phyloP scores from a whole-genome alignment of 177 flowering plant genomes.

The Viscum album region DNA sequence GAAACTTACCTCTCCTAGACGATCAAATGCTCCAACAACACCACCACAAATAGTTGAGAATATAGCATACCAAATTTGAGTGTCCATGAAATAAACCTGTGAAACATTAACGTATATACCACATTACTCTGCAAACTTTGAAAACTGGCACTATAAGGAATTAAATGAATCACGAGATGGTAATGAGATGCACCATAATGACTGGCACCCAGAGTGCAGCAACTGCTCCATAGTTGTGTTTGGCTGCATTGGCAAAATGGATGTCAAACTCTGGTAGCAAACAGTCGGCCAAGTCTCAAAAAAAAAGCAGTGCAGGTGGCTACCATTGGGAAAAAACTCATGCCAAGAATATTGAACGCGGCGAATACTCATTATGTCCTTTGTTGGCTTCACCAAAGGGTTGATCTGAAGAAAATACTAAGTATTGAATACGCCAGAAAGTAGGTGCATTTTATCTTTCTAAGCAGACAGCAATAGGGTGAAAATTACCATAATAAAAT shows the following conservation, averaged over 20 bases:
- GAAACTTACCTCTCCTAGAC: slow-evolving; percentile 81
- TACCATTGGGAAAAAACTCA: slow-evolving; percentile 91
- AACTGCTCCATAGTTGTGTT: slow-evolving; percentile 67
- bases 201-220: slow-evolving; percentile 83
- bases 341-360: slow-evolving; percentile 68
- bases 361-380: slow-evolving; percentile 60
- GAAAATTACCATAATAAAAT: slow-evolving; percentile 49
- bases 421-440: background rate
- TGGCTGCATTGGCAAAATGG: slow-evolving; percentile 41
- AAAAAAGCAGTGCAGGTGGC: slow-evolving; percentile 3
- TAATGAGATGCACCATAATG: slow-evolving; percentile 43
- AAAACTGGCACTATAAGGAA: too few relatives aligned
- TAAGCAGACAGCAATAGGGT: background rate
- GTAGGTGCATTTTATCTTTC: background rate
- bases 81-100: slow-evolving; percentile 97
- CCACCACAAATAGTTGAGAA: slow-evolving; percentile 89
- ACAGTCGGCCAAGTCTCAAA: slow-evolving; percentile 5
- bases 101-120: background rate
- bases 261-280: background rate
- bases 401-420: slow-evolving; percentile 45
- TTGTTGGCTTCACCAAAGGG: slow-evolving; percentile 83
- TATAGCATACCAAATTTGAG: slow-evolving; percentile 94
- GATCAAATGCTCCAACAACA: slow-evolving; percentile 79
- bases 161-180: background rate
- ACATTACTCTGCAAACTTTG: too few relatives aligned